Evolutionary conservation across 1,139 yeast genomes (phyloP).

Genomic region (Meyerozyma carpophila): DNA sequence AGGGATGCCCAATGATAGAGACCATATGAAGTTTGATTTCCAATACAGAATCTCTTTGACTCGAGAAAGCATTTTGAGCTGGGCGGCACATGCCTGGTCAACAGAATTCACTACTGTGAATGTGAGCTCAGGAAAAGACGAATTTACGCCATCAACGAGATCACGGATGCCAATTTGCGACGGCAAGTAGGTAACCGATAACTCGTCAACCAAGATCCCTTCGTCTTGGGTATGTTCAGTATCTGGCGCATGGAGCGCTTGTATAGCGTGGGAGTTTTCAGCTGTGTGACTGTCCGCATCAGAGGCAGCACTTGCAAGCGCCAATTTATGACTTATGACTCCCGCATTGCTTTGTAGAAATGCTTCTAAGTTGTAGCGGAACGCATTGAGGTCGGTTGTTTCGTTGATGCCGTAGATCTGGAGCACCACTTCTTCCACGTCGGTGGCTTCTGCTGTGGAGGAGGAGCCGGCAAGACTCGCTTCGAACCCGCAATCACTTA

Average conservation of each 20-base stretch:
- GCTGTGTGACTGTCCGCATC: slow-evolving; percentile 5
- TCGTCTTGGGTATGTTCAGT: slow-evolving; percentile 4
- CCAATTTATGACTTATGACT: slow-evolving; percentile 19
- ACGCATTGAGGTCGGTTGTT: slow-evolving; percentile 19
- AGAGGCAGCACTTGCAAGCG: slow-evolving; percentile 10
- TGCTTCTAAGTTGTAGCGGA: slow-evolving; percentile 40
- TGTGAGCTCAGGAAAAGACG: slow-evolving; percentile 19
- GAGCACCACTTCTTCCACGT: slow-evolving; percentile 24
- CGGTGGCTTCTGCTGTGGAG: slow-evolving; percentile 8
- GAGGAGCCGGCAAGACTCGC: slow-evolving; percentile 16
- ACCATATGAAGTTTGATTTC: slow-evolving; percentile 48
- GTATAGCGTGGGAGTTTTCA: slow-evolving; percentile 11
- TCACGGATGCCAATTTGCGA: slow-evolving; percentile 49
- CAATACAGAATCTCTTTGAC: slow-evolving; percentile 70
- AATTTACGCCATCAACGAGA: slow-evolving; percentile 40
- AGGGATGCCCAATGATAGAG: slow-evolving; percentile 58
- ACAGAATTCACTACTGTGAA: slow-evolving; percentile 41
- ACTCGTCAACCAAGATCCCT: slow-evolving; percentile 21
- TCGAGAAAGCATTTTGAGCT: slow-evolving; percentile 63
- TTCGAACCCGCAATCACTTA: slow-evolving; percentile 40
- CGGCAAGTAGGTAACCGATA: slow-evolving; percentile 42
- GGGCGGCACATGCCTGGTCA: slow-evolving; percentile 50
- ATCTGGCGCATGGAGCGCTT: slow-evolving; percentile 10
- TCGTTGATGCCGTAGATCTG: slow-evolving; percentile 30
- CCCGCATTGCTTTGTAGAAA: slow-evolving; percentile 27